A percentile compares a stretch with the other conserved stretches of the same genome.
These are phyloP conservation scores for Boletus sensibilis DNA, from an alignment of 768 basidiomycete species.

Conservation along the genomic window DNA sequence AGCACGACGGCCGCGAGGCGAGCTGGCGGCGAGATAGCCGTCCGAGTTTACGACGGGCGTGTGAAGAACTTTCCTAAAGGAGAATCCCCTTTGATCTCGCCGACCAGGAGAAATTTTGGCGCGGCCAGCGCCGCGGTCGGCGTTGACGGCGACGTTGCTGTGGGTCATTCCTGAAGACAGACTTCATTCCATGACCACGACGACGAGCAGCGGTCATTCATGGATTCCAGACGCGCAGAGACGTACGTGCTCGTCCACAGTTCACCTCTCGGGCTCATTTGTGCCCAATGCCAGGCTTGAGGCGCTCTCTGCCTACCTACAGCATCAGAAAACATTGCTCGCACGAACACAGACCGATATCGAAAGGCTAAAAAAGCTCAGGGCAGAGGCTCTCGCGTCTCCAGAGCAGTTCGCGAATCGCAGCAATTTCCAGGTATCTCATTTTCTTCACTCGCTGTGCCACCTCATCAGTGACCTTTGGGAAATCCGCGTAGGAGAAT, in stretches of 20 bases:
- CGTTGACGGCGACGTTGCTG: slow-evolving; percentile 14
- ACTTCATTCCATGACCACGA: slow-evolving; percentile 34
- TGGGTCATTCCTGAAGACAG: not conserved
- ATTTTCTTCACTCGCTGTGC: not conserved
- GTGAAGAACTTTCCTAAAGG: slow-evolving; percentile 23
- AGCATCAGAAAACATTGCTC: slow-evolving; percentile 58
- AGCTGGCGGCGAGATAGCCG: slow-evolving; percentile 13
- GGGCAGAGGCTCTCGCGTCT: slow-evolving; percentile 36
- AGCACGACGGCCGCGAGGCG: slow-evolving; percentile 17
- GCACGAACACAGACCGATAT: slow-evolving; percentile 63
- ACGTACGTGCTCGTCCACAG: slow-evolving; percentile 23
- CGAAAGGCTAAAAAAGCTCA: slow-evolving; percentile 49
- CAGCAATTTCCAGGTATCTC: slow-evolving; percentile 37
- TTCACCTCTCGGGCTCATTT: not conserved
- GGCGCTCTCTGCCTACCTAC: slow-evolving; percentile 66
- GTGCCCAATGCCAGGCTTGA: slow-evolving; percentile 33
- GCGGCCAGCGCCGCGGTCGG: slow-evolving; percentile 8
- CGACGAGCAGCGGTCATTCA: slow-evolving; percentile 23
- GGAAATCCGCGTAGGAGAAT: slow-evolving; percentile 9
- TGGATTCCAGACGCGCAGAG: slow-evolving; percentile 37
- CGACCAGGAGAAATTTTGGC: slow-evolving; percentile 26
- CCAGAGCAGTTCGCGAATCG: slow-evolving; percentile 36
- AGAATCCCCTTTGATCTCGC: not conserved
- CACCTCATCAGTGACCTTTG: slow-evolving; percentile 24
- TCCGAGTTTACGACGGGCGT: slow-evolving; percentile 15